These are phyloP conservation scores for Xylariaceae sp. DNA, from an alignment of 2,329 filamentous ascomycete genomes.

Conservation along the genomic window DNA sequence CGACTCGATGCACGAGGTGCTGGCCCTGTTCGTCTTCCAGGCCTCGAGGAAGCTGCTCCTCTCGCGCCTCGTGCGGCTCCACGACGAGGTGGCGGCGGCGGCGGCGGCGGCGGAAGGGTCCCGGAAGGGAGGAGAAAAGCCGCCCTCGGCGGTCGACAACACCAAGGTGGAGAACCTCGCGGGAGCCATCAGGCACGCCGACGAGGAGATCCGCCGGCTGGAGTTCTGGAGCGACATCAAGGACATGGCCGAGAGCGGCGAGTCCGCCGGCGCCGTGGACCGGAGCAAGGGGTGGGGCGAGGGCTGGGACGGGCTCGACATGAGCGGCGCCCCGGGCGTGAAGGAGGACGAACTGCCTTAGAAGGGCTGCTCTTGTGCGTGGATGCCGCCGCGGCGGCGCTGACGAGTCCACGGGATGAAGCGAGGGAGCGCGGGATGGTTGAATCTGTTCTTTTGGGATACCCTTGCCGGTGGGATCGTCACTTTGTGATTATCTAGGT, in stretches of 20 bases:
- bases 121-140: too few relatives aligned
- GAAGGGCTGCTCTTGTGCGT: background rate
- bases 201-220: conserved; percentile 70
- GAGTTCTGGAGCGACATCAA: conserved; percentile 87
- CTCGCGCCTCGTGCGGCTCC: conserved; percentile 56
- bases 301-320: conserved; percentile 44
- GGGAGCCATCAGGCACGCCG: conserved; percentile 66
- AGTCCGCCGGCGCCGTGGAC: conserved; percentile 37
- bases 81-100: conserved; percentile 37
- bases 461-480: too few relatives aligned
- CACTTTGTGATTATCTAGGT: too few relatives aligned
- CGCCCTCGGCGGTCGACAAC: conserved; percentile 17
- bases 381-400: too few relatives aligned
- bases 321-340: conserved; percentile 34
- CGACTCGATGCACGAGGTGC: conserved; percentile 73
- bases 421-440: too few relatives aligned
- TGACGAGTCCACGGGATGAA: too few relatives aligned
- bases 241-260: conserved; percentile 52
- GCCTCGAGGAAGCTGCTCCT: conserved; percentile 74
- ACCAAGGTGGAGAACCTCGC: conserved; percentile 59
- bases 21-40: conserved; percentile 84
- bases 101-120: conserved; percentile 24
- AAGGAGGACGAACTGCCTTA: conserved; percentile 11
- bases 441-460: too few relatives aligned
- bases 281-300: conserved; percentile 34